Evolutionary conservation across 2,329 filamentous ascomycete species (phyloP), one percentile per base, ranked within the genome.

Genomic region (Falciphora oryzae): DNA sequence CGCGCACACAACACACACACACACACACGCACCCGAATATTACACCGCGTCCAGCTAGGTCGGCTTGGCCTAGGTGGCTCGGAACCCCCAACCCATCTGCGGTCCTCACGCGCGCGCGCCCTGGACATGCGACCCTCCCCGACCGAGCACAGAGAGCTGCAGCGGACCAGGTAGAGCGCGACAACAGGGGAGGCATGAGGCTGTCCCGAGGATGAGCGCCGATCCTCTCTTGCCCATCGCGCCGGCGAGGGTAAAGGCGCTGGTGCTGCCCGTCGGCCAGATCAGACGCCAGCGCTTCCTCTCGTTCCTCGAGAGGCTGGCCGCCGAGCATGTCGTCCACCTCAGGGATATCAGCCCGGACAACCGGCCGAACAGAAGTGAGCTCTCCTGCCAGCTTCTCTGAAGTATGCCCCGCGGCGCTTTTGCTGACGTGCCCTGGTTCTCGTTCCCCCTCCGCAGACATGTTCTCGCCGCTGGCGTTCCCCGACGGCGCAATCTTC

Each of bases 401-500:
- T n/a, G n/a, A n/a, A n/a, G n/a, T n/a, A n/a, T n/a, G n/a, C n/a
- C 44, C 59, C 29, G 6, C n/a, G 4, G 32, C 59, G n/a, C 59
- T 16, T 31, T 62, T 50, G 57, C 38, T 56, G n/a, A 22, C 59
- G n/a, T 59, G 53, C 38, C 29, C 61, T 59, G 60, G 25, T 25
- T 11, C 50, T 63, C 65, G 63, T 60, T 57, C 57, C 32, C 27
- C 53, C 59, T 64, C 68, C 64, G 66, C 75, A 97, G 93, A 92
- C 77, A 93, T 95, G 88, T 97, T 98, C 78, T 96, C 92, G 65
- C 94, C 94, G 57, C 80, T 95, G 71, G 91, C 90, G 18, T 97
- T 95, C 75, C 93, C 92, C 14, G 85, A 88, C 70, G 94, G 94
- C 66, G 88, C 89, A 72, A 89, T 98, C 67, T 84, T 97, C 71